Percentiles rank a stretch among this genome's conserved stretches.
Conservation (phyloP, 2,329 filamentous ascomycete genomes). For the Fusarium palustre region DNA sequence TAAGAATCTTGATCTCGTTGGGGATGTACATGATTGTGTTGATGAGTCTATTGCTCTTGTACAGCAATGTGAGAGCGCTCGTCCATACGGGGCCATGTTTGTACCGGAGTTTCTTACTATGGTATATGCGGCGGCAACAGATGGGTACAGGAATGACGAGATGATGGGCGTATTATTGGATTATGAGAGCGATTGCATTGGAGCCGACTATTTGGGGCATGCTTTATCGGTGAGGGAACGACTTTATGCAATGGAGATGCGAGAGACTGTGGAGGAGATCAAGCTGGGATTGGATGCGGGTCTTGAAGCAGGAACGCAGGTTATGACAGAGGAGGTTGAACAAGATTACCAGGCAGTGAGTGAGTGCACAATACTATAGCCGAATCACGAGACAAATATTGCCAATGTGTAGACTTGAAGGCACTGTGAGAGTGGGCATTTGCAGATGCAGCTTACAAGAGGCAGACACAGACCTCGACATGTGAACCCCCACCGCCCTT, state of each 20-base stretch:
- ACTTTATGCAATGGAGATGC: constrained; percentile 23
- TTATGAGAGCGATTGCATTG: constrained; percentile 34
- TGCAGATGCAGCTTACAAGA: neutral
- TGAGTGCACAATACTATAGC: constrained; percentile 9
- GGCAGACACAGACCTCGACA: neutral
- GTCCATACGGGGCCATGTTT: constrained; percentile 36
- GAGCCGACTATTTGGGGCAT: constrained; percentile 31
- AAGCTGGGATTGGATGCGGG: neutral
- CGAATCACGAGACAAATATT: neutral
- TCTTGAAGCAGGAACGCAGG: neutral
- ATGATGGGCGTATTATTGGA: constrained; percentile 27
- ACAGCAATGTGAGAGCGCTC: constrained; percentile 15
- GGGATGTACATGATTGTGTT: constrained; percentile 10
- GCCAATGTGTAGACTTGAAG: neutral
- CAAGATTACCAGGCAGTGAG: neutral
- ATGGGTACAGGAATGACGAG: constrained; percentile 19
- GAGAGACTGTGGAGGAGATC: neutral
- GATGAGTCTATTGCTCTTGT: constrained; percentile 32
- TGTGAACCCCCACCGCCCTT: constrained; percentile 11
- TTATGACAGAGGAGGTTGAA: neutral
- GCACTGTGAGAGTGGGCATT: neutral
- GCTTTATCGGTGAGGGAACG: constrained; percentile 19
- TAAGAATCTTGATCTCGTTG: neutral
- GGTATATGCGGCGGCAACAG: constrained; percentile 30
- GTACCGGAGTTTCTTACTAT: constrained; percentile 32